These are phyloP conservation scores for Scleroderma citrinum DNA, from an alignment of 768 basidiomycete species.

Conservation along the genomic window DNA sequence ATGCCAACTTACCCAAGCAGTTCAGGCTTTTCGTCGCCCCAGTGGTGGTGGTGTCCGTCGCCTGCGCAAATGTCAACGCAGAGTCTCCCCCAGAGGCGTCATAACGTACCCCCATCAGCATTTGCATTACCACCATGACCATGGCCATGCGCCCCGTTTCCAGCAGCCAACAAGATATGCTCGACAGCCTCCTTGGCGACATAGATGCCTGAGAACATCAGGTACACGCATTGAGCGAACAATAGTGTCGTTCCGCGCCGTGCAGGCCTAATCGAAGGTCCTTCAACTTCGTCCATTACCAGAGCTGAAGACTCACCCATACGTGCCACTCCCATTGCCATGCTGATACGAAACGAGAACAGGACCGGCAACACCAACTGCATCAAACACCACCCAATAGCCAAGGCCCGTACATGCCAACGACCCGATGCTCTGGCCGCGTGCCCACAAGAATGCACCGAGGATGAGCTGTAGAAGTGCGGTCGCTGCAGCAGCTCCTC, in stretches of 20 bases:
- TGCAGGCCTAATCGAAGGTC: slow-evolving; percentile 45
- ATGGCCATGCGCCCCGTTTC: slow-evolving; percentile 54
- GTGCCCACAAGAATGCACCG: slow-evolving; percentile 79
- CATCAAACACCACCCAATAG: slow-evolving; percentile 95
- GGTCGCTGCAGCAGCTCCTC: slow-evolving; percentile 15
- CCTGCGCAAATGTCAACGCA: slow-evolving; percentile 12
- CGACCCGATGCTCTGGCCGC: slow-evolving; percentile 84
- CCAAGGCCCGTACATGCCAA: slow-evolving; percentile 86
- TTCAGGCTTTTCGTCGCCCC: slow-evolving; percentile 47
- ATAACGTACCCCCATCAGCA: slow-evolving; percentile 2
- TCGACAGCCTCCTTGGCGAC: slow-evolving; percentile 97
- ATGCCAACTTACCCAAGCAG: slow-evolving; percentile 34
- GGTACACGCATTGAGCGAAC: slow-evolving; percentile 89
- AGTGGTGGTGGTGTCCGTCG: slow-evolving; percentile 59
- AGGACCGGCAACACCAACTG: slow-evolving; percentile 63
- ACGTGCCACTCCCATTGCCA: slow-evolving; percentile 34
- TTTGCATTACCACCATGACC: slow-evolving; percentile 60
- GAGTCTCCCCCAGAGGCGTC: slow-evolving; percentile 13
- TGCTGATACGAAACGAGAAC: slow-evolving; percentile 28
- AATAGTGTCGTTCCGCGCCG: slow-evolving; percentile 65
- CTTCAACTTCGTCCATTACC: too few species aligned
- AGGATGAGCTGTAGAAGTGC: slow-evolving; percentile 49
- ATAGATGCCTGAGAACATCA: slow-evolving; percentile 92
- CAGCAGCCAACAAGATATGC: slow-evolving; percentile 75
- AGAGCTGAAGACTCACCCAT: slow-evolving; percentile 49